A percentile compares a stretch with the other conserved stretches of the same genome.
Conservation (phyloP, 495 filamentous ascomycete genomes). For the Penicillium macrosclerotiorum region DNA sequence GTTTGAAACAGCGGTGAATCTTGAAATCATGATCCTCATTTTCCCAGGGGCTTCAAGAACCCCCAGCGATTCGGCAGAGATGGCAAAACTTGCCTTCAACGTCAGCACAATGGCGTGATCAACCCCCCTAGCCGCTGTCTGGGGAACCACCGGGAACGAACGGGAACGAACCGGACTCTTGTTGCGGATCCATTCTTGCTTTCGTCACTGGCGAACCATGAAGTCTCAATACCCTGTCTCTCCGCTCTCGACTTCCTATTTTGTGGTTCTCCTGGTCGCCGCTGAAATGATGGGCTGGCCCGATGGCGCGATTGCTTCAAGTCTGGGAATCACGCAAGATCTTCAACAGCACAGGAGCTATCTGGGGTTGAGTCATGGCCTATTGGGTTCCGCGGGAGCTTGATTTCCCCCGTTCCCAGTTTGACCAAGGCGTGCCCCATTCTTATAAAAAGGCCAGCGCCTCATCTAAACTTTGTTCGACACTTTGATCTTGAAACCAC, state of each 20-base stretch:
- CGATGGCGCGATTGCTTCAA: constrained; percentile 26
- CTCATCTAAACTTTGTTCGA: constrained; percentile 10
- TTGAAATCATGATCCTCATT: background rate
- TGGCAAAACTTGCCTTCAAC: constrained; percentile 26
- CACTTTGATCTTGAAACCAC: constrained; percentile 7
- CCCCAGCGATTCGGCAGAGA: constrained; percentile 8
- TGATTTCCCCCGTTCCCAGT: background rate
- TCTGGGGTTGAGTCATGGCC: constrained; percentile 21
- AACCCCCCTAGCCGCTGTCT: no score
- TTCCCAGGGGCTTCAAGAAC: background rate
- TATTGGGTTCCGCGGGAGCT: constrained; percentile 2
- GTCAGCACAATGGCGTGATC: constrained; percentile 29
- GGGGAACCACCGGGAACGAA: no score
- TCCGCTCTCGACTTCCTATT: no score
- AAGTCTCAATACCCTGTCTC: background rate
- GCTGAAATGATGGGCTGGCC: constrained; percentile 26
- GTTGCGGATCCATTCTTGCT: constrained; percentile 1
- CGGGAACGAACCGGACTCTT: background rate
- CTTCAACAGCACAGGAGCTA: constrained; percentile 4
- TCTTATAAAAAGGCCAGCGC: constrained; percentile 11
- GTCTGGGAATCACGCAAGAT: constrained; percentile 16
- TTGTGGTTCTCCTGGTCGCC: background rate
- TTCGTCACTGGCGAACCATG: constrained; percentile 7
- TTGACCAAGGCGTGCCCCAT: no score
- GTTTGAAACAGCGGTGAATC: constrained; percentile 18